Base-by-base conservation (phyloP, 2,329 filamentous ascomycete species). In the Remersonia thermophila region DNA sequence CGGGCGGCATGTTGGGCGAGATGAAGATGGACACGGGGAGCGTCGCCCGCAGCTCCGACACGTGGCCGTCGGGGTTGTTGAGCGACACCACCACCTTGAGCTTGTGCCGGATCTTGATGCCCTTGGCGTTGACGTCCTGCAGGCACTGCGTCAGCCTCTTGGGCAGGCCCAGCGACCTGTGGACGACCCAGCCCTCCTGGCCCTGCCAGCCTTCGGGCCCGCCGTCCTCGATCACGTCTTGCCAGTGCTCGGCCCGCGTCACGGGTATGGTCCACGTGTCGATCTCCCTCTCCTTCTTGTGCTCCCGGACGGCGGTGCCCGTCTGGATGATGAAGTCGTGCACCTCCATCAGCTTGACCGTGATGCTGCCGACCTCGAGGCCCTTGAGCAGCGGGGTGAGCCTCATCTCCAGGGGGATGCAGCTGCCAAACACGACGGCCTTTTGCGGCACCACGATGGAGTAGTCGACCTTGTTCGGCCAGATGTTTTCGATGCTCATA, bases 391-490 rank as follows among this genome's bases (percentile, higher is more conserved):
- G 65, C 0, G 89, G 87, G 2, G 86, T 83, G 44, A 96, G 77
- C 44, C 83, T 77, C 63, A 95, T 89, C 49, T 93, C 79, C 41
- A 94, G 70, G 1, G 78, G 76, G 33, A 96, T 77, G 15, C 71
- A 71, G n/a, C 84, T 93, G 33, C 91, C 91, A 51, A 95, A 93
- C 13, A 94, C 82, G 36, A 94, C 80, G 2, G 91, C 91, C 62
- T 95, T 95, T 52, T 85, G 87, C 0, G 91, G 89, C 9, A 93
- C 83, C 39, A 84, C 77, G 44, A 98, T 86, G 20, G 85, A 89
- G 62, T 98, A 98, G 56, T 93, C 84, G 49, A 96, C 74, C 66
- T 98, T 98, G 64, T 94, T 91, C 5, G 86, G 83, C 91, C 91
- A 98, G 45, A 93, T 82, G 53, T 95, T 95, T 59, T 95, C 87